Conservation (phyloP, 2,329 filamentous ascomycete genomes). For the Alternaria viburni region DNA sequence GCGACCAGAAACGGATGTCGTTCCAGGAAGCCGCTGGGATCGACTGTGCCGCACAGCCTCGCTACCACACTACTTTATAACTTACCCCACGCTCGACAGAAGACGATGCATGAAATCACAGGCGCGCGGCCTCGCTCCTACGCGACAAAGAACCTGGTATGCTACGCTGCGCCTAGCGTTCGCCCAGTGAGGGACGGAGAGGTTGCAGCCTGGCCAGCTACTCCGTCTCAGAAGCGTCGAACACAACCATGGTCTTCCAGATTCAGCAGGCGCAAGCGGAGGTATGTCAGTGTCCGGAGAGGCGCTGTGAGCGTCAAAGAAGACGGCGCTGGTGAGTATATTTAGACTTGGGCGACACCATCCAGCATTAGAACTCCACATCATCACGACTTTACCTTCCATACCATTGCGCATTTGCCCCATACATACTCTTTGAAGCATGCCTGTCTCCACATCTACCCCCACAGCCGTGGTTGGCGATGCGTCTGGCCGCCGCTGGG, state of each 20-base stretch:
- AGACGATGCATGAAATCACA: neutral
- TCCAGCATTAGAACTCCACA: neutral
- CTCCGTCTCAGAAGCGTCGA: neutral
- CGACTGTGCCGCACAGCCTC: slow-evolving; percentile 2
- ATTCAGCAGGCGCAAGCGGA: neutral
- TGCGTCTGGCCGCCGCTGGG: slow-evolving; percentile 6
- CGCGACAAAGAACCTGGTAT: neutral
- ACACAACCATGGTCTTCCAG: neutral
- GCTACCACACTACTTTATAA: neutral
- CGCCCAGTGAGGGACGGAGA: neutral
- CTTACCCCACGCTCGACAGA: neutral
- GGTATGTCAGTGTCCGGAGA: fast-evolving
- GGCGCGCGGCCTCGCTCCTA: neutral
- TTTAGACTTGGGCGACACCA: neutral
- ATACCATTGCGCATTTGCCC: neutral
- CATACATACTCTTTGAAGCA: neutral
- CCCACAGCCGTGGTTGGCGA: too few relatives aligned
- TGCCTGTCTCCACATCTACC: neutral
- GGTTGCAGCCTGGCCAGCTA: neutral
- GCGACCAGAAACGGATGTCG: neutral
- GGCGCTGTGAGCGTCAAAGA: neutral
- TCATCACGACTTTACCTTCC: neutral
- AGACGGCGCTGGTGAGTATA: neutral
- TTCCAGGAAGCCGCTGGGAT: neutral
- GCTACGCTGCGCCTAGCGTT: neutral